Conservation (phyloP, 345 rosid species). For the Capsella bursapastoris region DNA sequence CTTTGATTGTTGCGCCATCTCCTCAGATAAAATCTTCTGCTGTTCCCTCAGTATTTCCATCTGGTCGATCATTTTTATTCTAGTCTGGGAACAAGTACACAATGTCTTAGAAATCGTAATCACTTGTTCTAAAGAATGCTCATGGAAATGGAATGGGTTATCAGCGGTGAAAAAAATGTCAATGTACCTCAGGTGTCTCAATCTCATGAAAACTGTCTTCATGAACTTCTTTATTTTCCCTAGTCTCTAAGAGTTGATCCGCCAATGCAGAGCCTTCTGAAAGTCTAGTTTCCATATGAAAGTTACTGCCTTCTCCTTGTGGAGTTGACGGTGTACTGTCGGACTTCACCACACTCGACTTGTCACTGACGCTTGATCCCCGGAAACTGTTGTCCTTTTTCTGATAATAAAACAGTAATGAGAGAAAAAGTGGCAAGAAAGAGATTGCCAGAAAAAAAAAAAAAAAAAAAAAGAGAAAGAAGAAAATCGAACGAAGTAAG, state of each 20-base stretch:
- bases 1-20: constrained; percentile 77
- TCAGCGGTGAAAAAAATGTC: constrained; percentile 9
- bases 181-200: constrained; percentile 78
- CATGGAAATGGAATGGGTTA: constrained; percentile 18
- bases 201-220: constrained; percentile 69
- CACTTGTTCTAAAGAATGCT: constrained; percentile 11
- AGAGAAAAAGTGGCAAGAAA: constrained; percentile 28
- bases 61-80: constrained; percentile 78
- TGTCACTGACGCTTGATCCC: constrained; percentile 67
- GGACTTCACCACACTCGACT: constrained; percentile 82
- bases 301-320: constrained; percentile 68
- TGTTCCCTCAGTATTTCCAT: constrained; percentile 91
- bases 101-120: constrained; percentile 15
- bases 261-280: constrained; percentile 69
- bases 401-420: constrained; percentile 50
- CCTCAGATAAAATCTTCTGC: constrained; percentile 84
- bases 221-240: constrained; percentile 62
- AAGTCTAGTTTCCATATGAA: constrained; percentile 66
- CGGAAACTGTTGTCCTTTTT: constrained; percentile 69
- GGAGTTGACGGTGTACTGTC: constrained; percentile 86
- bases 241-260: constrained; percentile 62
- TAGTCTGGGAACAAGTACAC: constrained; percentile 58
- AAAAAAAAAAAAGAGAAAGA: neutral
- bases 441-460: constrained; percentile 1
- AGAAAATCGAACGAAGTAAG: neutral